These are phyloP conservation scores for Aspergillus baeticus DNA, from an alignment of 495 filamentous ascomycete species.

Conservation along the genomic window DNA sequence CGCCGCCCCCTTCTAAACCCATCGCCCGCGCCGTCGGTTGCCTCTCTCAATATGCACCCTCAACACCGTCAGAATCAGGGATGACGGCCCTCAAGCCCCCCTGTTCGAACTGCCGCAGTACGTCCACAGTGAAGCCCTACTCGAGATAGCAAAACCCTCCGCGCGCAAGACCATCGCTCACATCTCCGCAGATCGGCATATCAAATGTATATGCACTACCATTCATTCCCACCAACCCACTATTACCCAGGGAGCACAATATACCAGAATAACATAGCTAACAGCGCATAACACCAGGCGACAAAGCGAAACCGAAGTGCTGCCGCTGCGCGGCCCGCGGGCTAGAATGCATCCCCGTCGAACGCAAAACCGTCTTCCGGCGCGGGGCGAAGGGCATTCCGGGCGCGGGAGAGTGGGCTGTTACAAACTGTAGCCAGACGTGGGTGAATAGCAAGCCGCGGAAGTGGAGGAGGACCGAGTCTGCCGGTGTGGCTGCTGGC, in stretches of 20 bases:
- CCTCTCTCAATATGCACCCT: no score
- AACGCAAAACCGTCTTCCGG: background rate
- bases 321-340: background rate
- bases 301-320: background rate
- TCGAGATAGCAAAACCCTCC: no score
- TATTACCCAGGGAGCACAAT: no score
- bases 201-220: background rate
- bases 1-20: no score
- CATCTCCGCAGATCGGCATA: background rate
- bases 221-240: no score
- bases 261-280: background rate
- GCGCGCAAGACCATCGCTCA: no score
- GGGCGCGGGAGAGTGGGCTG: background rate
- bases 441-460: background rate
- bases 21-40: no score
- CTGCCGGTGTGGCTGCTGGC: background rate
- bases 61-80: no score
- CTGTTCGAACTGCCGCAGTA: no score
- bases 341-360: background rate
- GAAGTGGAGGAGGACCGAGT: background rate
- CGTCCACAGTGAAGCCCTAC: no score
- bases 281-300: background rate
- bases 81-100: no score
- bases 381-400: background rate
- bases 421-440: background rate